Evolutionary conservation across 2,329 filamentous ascomycete genomes (phyloP), one percentile per base, ranked within the genome.

Genomic region (Mollisiaceae sp.): DNA sequence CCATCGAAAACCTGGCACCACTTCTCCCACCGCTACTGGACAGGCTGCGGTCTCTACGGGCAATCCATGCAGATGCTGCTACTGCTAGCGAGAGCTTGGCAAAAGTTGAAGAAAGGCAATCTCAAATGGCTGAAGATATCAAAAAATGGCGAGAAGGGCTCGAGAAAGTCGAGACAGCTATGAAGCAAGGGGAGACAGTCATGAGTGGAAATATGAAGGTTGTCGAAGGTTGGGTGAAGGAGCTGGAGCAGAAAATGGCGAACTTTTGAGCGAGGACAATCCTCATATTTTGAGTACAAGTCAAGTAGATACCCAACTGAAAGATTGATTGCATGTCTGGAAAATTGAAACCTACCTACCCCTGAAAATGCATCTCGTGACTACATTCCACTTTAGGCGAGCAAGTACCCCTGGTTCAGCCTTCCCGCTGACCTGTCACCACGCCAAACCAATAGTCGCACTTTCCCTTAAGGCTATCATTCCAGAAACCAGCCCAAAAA

Each of bases 161-260:
- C 18, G 87, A 89, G 67, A 91, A 89, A 75, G 86, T 97, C 22
- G 94, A 97, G 78, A 81, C 82, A 63, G 89, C 90, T 32, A 88
- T 98, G 74, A 83, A 83, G 67, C 85, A 90, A 66, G 89, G 90
- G 4, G 89, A 91, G 75, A 81, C 82, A 35, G 85, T 88, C 4
- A 90, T 96, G 81, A 86, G 86, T 70, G 86, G 84, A 59, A 99
- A 99, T 78, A 89, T 94, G 78, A 89, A 90, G 72, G 85, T 91
- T n/a, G 89, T 98, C 67, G 91, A 94, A 71, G 88, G 87, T 47
- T 97, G 94, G 93, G 92, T 98, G 4, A 92, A 91, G 77, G 92
- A 91, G 64, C 79, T 99, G 62, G 94, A 98, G 80, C 86, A 83
- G 73, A 90, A 91, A 78, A 84, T 97, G 77, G 84, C 84, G 66